A percentile compares a stretch with the other conserved stretches of the same genome.
phyloP scores from a whole-genome alignment of 2,329 filamentous ascomycete genomes.

The Fusarium sp. region DNA sequence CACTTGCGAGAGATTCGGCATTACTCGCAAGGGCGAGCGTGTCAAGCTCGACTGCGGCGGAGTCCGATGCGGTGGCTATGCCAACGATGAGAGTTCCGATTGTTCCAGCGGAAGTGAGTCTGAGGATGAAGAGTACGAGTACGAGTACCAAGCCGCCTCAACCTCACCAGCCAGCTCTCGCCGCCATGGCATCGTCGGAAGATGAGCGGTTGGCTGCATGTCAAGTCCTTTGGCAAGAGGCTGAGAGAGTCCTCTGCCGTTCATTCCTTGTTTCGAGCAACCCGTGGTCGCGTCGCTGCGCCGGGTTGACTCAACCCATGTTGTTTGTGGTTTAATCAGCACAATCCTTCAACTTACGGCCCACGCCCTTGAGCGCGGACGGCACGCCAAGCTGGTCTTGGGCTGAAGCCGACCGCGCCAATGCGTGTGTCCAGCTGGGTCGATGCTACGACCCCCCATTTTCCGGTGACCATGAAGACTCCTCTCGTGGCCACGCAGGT shows the following conservation, averaged over 20 bases:
- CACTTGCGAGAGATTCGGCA: conserved; percentile 96
- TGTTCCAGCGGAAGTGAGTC: conserved; percentile 78
- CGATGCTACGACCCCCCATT: conserved; percentile 63
- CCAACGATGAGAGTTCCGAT: conserved; percentile 71
- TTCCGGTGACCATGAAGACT: conserved; percentile 47
- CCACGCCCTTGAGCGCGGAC: conserved; percentile 46
- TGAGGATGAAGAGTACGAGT: conserved; percentile 67
- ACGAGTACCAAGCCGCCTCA: conserved; percentile 55
- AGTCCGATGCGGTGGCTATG: conserved; percentile 82
- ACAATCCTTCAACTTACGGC: conserved; percentile 44
- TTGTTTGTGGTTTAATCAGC: conserved; percentile 48
- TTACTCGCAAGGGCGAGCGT: conserved; percentile 91
- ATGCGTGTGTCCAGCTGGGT: conserved; percentile 57
- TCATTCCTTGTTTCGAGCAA: conserved; percentile 50
- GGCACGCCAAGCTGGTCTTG: conserved; percentile 61
- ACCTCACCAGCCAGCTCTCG: conserved; percentile 65
- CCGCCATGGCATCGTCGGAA: conserved; percentile 72
- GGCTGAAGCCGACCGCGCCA: conserved; percentile 38
- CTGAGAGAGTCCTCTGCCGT: conserved; percentile 49
- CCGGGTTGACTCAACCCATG: conserved; percentile 46
- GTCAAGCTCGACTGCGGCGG: conserved; percentile 98
- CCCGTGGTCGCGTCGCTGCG: conserved; percentile 42
- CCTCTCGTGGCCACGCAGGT: conserved; percentile 45
- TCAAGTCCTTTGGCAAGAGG: conserved; percentile 33
- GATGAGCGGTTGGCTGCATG: conserved; percentile 43